phyloP scores from a whole-genome alignment of 2,329 filamentous ascomycete species.

The Aureobasidium sp. region DNA sequence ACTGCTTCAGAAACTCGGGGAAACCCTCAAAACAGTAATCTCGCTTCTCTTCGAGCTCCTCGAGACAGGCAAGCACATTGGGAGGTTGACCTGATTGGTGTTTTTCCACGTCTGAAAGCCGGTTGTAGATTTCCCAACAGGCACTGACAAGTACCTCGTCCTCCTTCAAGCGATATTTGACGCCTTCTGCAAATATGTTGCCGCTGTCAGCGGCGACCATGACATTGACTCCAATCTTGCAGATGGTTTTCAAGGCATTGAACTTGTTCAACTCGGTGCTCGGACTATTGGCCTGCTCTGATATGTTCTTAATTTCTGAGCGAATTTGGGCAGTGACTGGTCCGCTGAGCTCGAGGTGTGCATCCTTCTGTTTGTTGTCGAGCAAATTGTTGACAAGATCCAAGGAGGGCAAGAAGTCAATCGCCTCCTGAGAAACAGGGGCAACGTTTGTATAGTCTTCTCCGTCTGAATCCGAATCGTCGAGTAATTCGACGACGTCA shows the following conservation, averaged over 20 bases:
- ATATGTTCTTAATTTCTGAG: background rate
- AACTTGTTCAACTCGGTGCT: background rate
- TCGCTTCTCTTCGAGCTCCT: background rate
- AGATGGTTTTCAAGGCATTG: background rate
- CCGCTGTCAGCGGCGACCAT: background rate
- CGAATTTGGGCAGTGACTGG: background rate
- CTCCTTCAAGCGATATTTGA: conserved; percentile 2
- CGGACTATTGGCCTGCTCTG: background rate
- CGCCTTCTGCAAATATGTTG: background rate
- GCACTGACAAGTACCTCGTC: conserved; percentile 4
- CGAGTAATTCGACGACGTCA: background rate
- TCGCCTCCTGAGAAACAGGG: background rate
- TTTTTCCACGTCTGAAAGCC: background rate
- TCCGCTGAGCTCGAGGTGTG: background rate
- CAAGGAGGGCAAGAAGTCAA: background rate
- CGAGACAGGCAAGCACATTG: background rate
- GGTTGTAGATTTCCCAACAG: conserved; percentile 2
- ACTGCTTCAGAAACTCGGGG: background rate
- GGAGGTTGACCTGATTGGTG: background rate
- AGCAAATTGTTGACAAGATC: background rate
- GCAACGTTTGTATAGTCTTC: conserved; percentile 16
- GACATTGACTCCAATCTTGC: background rate
- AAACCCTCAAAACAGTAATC: conserved; percentile 9
- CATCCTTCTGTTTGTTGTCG: background rate
- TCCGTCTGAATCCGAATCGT: conserved; percentile 20